Evolutionary conservation across 2,329 filamentous ascomycete genomes (phyloP).

Genomic region (Verticillium nubilum): DNA sequence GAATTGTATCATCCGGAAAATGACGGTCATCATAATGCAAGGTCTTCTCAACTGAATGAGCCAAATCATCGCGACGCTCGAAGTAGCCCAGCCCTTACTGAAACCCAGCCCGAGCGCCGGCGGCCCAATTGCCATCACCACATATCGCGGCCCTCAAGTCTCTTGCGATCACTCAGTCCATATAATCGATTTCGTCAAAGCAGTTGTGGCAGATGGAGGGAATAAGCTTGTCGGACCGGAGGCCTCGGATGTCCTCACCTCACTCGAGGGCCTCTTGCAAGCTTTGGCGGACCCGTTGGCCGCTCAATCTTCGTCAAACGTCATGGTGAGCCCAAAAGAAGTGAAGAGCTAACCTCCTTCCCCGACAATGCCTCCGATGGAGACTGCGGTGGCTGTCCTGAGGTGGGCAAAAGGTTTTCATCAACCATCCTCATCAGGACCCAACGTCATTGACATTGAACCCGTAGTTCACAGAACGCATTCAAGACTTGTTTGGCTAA

Average conservation of each 20-base stretch:
- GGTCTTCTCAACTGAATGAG: background rate
- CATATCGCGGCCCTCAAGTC: background rate
- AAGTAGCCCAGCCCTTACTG: background rate
- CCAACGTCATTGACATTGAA: slow-evolving; percentile 15
- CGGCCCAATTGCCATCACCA: background rate
- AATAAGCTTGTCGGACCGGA: slow-evolving; percentile 1
- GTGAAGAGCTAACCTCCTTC: background rate
- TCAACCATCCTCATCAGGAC: too few relatives aligned
- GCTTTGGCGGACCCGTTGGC: background rate
- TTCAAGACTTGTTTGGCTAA: slow-evolving; percentile 22
- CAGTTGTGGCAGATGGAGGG: background rate
- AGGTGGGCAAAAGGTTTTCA: slow-evolving; percentile 26
- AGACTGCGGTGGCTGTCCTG: slow-evolving; percentile 19
- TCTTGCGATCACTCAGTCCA: slow-evolving; percentile 26
- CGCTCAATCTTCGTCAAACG: background rate
- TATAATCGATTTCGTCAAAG: slow-evolving; percentile 25
- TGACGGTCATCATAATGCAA: background rate
- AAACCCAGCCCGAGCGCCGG: background rate
- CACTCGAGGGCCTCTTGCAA: background rate
- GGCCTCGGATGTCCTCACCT: background rate
- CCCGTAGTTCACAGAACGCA: slow-evolving; percentile 4
- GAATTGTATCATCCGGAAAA: background rate
- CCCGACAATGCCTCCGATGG: slow-evolving; percentile 19
- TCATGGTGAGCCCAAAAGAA: background rate
- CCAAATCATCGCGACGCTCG: background rate